A percentile compares a stretch with the other conserved stretches of the same genome.
Conservation (phyloP, 1,139 yeast genomes). For the Debaryomyces fabryi region DNA sequence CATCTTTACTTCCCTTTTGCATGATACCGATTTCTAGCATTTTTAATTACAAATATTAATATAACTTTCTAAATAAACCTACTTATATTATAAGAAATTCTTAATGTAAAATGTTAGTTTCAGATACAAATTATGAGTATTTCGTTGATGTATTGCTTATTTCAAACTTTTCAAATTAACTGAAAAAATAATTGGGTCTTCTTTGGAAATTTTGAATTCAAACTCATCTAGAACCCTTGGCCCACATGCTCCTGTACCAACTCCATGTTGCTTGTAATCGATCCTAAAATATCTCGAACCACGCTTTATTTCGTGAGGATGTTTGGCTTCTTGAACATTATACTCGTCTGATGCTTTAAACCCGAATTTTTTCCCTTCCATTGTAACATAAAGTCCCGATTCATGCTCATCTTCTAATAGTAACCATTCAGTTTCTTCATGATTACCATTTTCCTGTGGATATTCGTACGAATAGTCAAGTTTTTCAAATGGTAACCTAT, state of each 20-base stretch:
- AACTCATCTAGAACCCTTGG: constrained; percentile 28
- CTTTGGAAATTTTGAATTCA: constrained; percentile 14
- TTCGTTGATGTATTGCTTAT: neutral
- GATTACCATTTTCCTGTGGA: constrained; percentile 41
- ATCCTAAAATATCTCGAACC: constrained; percentile 24
- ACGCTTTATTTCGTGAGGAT: constrained; percentile 26
- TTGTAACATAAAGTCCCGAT: constrained; percentile 8
- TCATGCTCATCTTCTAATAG: constrained; percentile 9
- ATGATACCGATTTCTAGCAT: neutral
- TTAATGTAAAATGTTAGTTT: neutral
- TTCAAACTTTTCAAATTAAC: neutral
- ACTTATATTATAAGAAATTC: neutral
- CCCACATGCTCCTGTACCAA: constrained; percentile 39
- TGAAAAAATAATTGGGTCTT: neutral
- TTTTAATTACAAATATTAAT: neutral
- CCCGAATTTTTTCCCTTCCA: constrained; percentile 13
- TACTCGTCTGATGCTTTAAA: constrained; percentile 24
- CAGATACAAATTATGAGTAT: neutral
- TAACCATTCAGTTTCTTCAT: constrained; percentile 32
- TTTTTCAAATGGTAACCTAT: constrained; percentile 14
- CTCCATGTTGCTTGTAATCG: constrained; percentile 35
- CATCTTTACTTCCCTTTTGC: no score
- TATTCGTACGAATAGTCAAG: constrained; percentile 30
- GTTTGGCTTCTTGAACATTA: constrained; percentile 27
- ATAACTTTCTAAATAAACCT: neutral